Conservation (phyloP, 345 rosid genomes). For the Pelargonium nanum region DNA sequence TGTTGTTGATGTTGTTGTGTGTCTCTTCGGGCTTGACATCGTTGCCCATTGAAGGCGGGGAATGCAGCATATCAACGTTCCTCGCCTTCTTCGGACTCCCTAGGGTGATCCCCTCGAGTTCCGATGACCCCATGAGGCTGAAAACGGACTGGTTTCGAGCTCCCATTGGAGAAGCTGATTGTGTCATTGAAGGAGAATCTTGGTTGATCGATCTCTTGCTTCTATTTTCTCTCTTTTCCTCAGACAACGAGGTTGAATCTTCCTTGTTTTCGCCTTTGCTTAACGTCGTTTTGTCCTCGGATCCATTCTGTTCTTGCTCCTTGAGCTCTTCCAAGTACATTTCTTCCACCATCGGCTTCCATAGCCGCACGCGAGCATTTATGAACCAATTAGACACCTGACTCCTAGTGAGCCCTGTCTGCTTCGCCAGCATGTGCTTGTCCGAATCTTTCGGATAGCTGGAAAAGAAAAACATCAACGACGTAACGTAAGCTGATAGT, state of each 20-base stretch:
- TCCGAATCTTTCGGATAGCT: constrained; percentile 97
- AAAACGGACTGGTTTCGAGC: constrained; percentile 48
- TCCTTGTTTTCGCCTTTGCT: constrained; percentile 22
- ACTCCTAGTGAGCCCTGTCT: constrained; percentile 89
- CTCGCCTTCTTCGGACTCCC: constrained; percentile 75
- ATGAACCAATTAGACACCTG: constrained; percentile 99
- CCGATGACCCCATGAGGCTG: constrained; percentile 49
- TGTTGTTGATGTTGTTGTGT: constrained; percentile 32
- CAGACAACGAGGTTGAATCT: constrained; percentile 51
- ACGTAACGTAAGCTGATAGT: not conserved
- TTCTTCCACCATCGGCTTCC: constrained; percentile 99
- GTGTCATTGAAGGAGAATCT: constrained; percentile 32
- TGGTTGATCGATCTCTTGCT: constrained; percentile 25
- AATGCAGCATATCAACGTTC: constrained; percentile 40
- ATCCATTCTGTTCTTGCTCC: constrained; percentile 61
- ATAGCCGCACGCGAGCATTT: constrained; percentile 93
- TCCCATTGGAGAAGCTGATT: constrained; percentile 37
- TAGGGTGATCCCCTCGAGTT: constrained; percentile 64
- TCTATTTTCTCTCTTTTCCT: constrained; percentile 34
- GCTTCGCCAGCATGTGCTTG: constrained; percentile 85
- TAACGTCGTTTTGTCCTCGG: constrained; percentile 37
- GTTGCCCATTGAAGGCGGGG: constrained; percentile 34
- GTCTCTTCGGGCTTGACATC: constrained; percentile 31
- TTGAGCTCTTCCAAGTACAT: constrained; percentile 86
- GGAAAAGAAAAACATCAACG: constrained; percentile 5